Base-by-base conservation (phyloP, 805 yeast genomes). In the Cyberlindnera xishuangbannaensis region DNA sequence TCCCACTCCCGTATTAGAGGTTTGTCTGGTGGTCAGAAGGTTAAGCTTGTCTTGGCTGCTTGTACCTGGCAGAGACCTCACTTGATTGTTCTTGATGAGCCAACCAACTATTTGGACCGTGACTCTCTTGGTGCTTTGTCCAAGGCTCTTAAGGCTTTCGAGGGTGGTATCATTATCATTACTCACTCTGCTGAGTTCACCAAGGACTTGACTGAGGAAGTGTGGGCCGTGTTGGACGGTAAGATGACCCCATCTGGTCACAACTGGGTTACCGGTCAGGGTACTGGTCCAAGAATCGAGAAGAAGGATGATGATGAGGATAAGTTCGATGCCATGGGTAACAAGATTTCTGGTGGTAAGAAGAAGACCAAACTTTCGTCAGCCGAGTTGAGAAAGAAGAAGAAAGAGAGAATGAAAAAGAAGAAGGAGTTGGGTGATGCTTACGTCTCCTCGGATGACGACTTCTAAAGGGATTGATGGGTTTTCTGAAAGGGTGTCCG, bases 61-160 rank as follows among this genome's bases (percentile, higher is more conserved):
- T 86, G 97, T 82, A 88, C 97, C 43, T 92, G 98, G 98, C 97
- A 90, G 78, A 90, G 97, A 79, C 98, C 98, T 65, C 98, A 92
- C 68, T 78, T 92, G 76, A 88, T 92, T 59, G 98, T 92, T 56
- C 83, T 92, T 69, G 98, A 92, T 76, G 98, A 90, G 78, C 98
- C 98, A 73, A 92, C 98, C 61, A 90, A 90, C 76, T 92, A 90
- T 73, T 77, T 90, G 76, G 98, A 90, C 71, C 81, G 98, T 75
- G 98, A 92, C 73, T 92, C 98, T 52, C 80, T 92, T 64, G 98
- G 98, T 65, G 98, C 98, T 68, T 80, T 92, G 66, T 90, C 98
- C 47, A 88, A 87, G 79, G 99, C 98, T 62, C 76, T 92, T 73
- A 92, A 90, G 83, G 76, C 84, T 59, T 92, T 92, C 79, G 96